phyloP scores from a whole-genome alignment of 2,329 filamentous ascomycete genomes.

The Nemania sp. region DNA sequence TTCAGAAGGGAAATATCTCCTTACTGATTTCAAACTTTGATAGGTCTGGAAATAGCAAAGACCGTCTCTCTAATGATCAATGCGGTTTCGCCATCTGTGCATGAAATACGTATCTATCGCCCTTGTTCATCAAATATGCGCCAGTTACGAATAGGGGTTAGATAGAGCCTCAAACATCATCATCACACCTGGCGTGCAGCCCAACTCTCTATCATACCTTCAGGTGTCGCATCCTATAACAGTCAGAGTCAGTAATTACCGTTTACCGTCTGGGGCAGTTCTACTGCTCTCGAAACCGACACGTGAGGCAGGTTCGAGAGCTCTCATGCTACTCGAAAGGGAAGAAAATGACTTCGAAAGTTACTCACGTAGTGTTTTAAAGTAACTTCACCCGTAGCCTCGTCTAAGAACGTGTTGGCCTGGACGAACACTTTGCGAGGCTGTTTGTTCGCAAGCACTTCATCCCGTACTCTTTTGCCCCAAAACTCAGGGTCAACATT shows the following conservation, averaged over 20 bases:
- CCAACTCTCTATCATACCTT: conserved; percentile 85
- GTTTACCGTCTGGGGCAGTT: too few relatives aligned
- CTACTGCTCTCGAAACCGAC: too few relatives aligned
- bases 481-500: conserved; percentile 81
- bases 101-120: not conserved
- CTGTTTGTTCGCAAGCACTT: conserved; percentile 77
- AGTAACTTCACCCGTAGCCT: conserved; percentile 69
- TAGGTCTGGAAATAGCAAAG: not conserved
- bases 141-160: not conserved
- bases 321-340: too few relatives aligned
- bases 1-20: not conserved
- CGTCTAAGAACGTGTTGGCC: conserved; percentile 80
- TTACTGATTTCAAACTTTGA: conserved; percentile 3
- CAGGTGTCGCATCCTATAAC: conserved; percentile 69
- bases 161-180: not conserved
- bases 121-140: not conserved
- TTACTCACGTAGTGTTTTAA: conserved; percentile 93
- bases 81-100: not conserved
- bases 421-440: conserved; percentile 93
- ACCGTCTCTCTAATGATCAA: conserved; percentile 2
- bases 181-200: conserved; percentile 61
- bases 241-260: too few relatives aligned
- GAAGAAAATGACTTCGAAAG: too few relatives aligned
- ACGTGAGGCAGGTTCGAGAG: too few relatives aligned
- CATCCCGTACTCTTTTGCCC: conserved; percentile 76